Evolutionary conservation across 305 asterid genomes (phyloP).

Genomic region (Stenogyne calaminthoides): DNA sequence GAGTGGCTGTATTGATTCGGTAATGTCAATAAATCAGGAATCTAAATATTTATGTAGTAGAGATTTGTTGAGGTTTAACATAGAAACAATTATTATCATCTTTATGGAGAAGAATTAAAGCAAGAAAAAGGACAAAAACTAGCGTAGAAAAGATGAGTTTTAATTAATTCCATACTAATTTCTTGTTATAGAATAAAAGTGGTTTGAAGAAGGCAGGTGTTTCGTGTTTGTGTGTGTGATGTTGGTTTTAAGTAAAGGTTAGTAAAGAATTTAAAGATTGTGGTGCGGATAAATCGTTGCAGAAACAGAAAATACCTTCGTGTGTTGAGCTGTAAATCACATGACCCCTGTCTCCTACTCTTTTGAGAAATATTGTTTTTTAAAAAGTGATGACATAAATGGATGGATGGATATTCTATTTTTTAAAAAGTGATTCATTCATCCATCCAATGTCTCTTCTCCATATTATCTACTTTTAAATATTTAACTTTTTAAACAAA

Average conservation of each 20-base stretch:
- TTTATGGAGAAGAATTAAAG: not conserved
- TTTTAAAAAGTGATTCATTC: too few relatives aligned
- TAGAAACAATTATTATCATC: not conserved
- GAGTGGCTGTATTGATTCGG: conserved; percentile 40
- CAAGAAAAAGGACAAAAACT: not conserved
- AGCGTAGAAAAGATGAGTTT: not conserved
- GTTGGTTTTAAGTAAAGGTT: not conserved
- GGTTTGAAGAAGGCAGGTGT: not conserved
- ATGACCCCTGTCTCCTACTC: not conserved
- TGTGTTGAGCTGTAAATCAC: conserved; percentile 34
- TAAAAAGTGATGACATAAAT: too few relatives aligned
- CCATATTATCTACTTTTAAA: too few relatives aligned
- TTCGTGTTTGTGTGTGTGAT: not conserved
- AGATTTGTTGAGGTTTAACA: not conserved
- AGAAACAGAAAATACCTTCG: conserved; percentile 22
- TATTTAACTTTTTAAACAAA: too few relatives aligned
- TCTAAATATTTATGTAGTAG: not conserved
- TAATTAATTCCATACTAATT: conserved; percentile 5
- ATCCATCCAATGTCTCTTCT: too few relatives aligned
- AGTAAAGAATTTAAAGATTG: not conserved
- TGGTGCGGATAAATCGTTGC: conserved; percentile 19
- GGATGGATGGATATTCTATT: too few relatives aligned
- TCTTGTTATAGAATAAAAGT: not conserved
- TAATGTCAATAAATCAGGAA: conserved; percentile 21
- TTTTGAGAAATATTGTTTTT: too few relatives aligned